Evolutionary conservation across 305 asterid species (phyloP), one percentile per base, ranked within the genome.

Genomic region (Solanum chacoense): DNA sequence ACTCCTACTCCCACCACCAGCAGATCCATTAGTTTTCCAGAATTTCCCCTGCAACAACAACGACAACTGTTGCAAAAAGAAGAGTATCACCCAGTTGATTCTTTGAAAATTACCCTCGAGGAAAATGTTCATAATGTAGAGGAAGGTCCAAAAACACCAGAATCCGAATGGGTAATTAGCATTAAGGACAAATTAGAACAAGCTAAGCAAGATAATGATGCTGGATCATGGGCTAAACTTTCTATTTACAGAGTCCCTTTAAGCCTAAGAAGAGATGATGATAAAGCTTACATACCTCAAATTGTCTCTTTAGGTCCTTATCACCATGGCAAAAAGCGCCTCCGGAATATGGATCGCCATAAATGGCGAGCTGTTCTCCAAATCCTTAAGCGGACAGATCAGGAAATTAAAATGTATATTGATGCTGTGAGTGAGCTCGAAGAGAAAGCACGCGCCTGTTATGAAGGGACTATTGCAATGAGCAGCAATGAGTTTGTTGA

Each of bases 231-330:
- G 98, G 93, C 93, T 16, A 95, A 93, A 86, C 95, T 95, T 29
- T 92, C 93, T 88, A 95, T 96, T 88, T 96, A 96, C 86, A 65
- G 94, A 42, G 90, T 95, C 88, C 98, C 99, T 0, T 93, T 93
- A 38, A 91, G 95, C 90, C 91, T 95, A 69, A 90, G 95, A 16
- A 95, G 92, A 8, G 90, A 90, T 75, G 95, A 95, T 50, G 95
- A 95, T 89, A 93, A 91, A 88, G 94, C 95, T 85, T 95, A 94
- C 90, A 95, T 94, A 34, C 98, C 97, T 11, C 96, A 95, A 87
- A 91, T 90, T 1, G 98, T 95, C 6, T 93, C 98, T 3, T 29
- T 93, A 3, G 98, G 98, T 59, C 98, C 98, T 24, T 93, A 94
- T 63, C 98, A 95, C 92, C 96, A 93, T 29, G 95, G 93, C 90